Conservation (phyloP, 495 filamentous ascomycete genomes). For the Talaromyces liani region DNA sequence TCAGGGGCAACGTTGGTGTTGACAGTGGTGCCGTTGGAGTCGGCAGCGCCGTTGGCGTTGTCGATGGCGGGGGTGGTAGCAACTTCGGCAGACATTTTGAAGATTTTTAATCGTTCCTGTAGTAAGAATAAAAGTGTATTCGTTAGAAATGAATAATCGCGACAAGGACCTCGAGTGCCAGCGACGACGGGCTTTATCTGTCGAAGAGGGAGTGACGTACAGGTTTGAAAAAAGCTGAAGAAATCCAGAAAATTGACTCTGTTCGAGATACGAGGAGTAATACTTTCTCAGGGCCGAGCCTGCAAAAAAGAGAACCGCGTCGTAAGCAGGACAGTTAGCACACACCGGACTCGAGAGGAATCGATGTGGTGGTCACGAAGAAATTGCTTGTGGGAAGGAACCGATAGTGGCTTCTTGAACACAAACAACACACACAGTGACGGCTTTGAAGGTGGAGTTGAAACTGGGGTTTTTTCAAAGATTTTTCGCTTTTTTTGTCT, state of each 20-base stretch:
- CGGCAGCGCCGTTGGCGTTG: slow-evolving; percentile 34
- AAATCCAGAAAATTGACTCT: neutral
- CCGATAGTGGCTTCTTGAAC: slow-evolving; percentile 7
- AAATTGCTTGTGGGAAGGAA: slow-evolving; percentile 9
- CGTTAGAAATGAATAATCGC: slow-evolving; percentile 4
- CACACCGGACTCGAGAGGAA: slow-evolving; percentile 2
- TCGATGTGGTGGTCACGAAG: slow-evolving; percentile 2
- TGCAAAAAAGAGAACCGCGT: neutral
- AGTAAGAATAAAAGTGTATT: neutral
- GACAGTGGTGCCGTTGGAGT: slow-evolving; percentile 25
- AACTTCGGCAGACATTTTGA: slow-evolving; percentile 42
- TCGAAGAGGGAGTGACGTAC: neutral
- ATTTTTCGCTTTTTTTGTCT: slow-evolving; percentile 31
- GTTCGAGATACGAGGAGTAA: neutral
- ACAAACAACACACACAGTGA: slow-evolving; percentile 23
- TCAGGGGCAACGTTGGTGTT: slow-evolving; percentile 31
- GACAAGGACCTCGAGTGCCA: neutral
- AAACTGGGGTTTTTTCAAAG: slow-evolving; percentile 30
- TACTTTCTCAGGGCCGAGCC: neutral
- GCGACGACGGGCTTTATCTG: neutral
- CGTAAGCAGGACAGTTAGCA: neutral
- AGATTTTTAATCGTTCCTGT: slow-evolving; percentile 12
- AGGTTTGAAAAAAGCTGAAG: neutral
- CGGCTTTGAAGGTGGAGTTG: slow-evolving; percentile 10
- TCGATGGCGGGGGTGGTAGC: slow-evolving; percentile 34